These are phyloP conservation scores for Leishmania tropica DNA, from an alignment of 208 protist genomes.

Conservation along the genomic window DNA sequence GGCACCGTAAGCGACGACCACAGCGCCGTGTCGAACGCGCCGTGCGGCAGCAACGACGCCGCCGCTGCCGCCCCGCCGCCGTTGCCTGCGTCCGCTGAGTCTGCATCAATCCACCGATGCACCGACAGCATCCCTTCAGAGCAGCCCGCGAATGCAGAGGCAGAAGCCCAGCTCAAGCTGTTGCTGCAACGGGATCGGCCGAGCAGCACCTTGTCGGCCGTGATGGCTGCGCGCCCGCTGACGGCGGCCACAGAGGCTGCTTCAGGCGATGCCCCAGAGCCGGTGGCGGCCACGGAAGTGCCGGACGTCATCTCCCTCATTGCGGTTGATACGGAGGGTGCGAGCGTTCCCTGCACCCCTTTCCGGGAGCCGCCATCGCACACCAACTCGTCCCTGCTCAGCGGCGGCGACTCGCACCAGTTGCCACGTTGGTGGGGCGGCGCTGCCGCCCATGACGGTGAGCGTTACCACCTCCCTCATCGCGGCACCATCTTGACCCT, in stretches of 20 bases:
- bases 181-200: background rate
- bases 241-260: background rate
- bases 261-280: background rate
- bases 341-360: background rate
- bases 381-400: background rate
- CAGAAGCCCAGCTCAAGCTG: background rate
- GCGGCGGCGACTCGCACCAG: background rate
- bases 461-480: background rate
- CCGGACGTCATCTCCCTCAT: background rate
- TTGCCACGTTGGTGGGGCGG: conserved; percentile 5
- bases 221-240: background rate
- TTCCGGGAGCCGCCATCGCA: background rate
- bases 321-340: background rate
- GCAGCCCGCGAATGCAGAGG: background rate
- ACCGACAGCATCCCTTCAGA: background rate
- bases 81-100: background rate
- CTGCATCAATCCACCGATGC: background rate
- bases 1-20: background rate
- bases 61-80: background rate
- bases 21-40: background rate
- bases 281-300: background rate
- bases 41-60: background rate
- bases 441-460: background rate
- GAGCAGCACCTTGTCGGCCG: background rate
- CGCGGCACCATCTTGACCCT: background rate